Base-by-base conservation (phyloP, 139 green algal species). In the Volvox africanus region DNA sequence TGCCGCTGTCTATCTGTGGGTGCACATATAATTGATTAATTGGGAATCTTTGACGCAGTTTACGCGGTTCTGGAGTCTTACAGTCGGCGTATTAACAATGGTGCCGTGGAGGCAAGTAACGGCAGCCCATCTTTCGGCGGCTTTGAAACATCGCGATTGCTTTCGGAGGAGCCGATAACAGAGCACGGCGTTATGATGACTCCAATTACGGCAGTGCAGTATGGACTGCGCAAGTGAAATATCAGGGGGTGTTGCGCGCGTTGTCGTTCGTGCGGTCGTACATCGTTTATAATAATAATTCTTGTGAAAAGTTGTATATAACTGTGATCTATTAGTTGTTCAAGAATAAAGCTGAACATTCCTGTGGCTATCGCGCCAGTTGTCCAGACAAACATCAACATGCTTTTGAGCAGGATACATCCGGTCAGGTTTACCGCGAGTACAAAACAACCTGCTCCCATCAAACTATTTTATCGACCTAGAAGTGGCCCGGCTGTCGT, bases 91-190 rank as follows among this genome's bases (percentile, higher is more conserved):
- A 19, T 69, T 26, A 0, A 1, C 0, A 75, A 35, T 37, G 37
- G 21, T 16, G 16, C 3, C 20, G 20, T 33, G 69, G 44, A 33
- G 71, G 71, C 44, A 30, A 19, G 18, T 13, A 36, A 14, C 73
- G 73, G 30, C 37, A 32, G 28, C 32, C 33, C 26, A 61, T n/a
- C 50, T 1, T 32, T 44, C 76, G 76, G 76, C 75, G 61, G 76
- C 20, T 80, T 65, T 28, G 87, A 91, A 62, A 78, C 68, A 0
- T 85, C 87, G 24, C 61, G 87, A 26, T 75, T 91, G 76, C 87
- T 91, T 22, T 69, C 87, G 16, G 55, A 65, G 0, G 87, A 91
- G 1, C 71, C 77, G 22, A 1, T 14, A 21, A 32, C 37, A 36
- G 78, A 84, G 75, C n/a, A 55, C 24, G 75, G 32, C 32, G 33